These are phyloP conservation scores for Diospyros lotus DNA, from an alignment of 148 eudicot species.

Conservation along the genomic window DNA sequence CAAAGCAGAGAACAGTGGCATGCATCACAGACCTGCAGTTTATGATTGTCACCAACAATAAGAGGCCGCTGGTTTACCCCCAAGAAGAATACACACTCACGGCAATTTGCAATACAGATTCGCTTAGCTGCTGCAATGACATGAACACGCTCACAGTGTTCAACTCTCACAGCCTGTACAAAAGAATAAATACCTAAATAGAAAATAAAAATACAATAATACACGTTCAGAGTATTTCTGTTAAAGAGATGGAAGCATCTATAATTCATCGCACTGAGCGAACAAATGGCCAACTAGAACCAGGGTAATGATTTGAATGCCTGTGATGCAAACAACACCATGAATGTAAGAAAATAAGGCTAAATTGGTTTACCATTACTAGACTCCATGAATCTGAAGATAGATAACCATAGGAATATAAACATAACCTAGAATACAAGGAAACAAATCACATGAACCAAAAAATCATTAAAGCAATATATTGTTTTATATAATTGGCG, in stretches of 20 bases:
- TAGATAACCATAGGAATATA: background rate
- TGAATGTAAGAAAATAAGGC: background rate
- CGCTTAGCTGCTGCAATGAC: constrained; percentile 80
- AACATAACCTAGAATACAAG: background rate
- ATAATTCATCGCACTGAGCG: background rate
- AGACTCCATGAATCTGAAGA: no score
- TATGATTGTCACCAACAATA: constrained; percentile 95
- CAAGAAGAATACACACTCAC: constrained; percentile 84
- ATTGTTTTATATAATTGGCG: background rate
- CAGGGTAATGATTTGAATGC: background rate
- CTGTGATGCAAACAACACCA: constrained; percentile 1
- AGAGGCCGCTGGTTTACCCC: constrained; percentile 94
- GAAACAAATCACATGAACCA: background rate
- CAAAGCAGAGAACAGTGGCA: constrained; percentile 1
- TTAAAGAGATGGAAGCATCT: constrained; percentile 1
- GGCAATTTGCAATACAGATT: constrained; percentile 93
- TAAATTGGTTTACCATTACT: background rate
- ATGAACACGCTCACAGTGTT: constrained; percentile 98
- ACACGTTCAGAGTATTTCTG: background rate
- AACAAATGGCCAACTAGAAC: background rate
- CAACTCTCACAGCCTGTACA: constrained; percentile 79
- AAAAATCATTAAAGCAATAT: background rate
- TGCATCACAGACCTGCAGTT: constrained; percentile 60
- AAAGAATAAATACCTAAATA: background rate
- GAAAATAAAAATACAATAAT: no score